These are phyloP conservation scores for Aureobasidium sp. DNA, from an alignment of 2,329 filamentous ascomycete species.

Conservation along the genomic window DNA sequence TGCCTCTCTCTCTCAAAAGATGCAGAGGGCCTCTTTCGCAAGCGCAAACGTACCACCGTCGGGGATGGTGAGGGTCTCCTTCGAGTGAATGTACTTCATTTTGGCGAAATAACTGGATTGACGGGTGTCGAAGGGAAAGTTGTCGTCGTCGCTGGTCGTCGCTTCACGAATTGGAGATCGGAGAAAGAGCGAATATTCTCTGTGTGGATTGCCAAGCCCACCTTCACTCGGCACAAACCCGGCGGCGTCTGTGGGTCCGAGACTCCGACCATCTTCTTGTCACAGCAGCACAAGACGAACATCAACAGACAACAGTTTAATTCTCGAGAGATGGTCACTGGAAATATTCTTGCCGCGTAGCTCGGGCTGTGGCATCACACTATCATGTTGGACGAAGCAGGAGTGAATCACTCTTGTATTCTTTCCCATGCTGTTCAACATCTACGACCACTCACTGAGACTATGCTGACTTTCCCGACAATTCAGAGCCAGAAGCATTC, in stretches of 20 bases:
- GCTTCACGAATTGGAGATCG: neutral
- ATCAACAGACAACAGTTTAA: neutral
- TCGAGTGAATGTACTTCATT: slow-evolving; percentile 99
- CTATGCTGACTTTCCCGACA: too few species aligned
- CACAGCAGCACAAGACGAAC: neutral
- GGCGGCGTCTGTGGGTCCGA: neutral
- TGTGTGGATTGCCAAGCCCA: neutral
- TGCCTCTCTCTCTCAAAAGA: slow-evolving; percentile 16
- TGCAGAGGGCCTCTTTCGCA: neutral
- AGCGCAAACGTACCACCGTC: slow-evolving; percentile 71
- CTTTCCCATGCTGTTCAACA: neutral
- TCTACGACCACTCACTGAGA: neutral
- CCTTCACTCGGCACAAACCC: too few species aligned
- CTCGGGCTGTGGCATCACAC: neutral
- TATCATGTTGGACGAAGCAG: neutral
- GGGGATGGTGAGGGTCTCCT: slow-evolving; percentile 91
- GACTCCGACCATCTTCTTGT: neutral
- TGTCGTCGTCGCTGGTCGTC: slow-evolving; percentile 15
- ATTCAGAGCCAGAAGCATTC: too few species aligned
- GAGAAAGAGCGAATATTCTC: neutral
- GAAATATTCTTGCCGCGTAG: neutral
- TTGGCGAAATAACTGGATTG: slow-evolving; percentile 45
- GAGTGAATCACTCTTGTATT: neutral
- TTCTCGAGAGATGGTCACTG: neutral
- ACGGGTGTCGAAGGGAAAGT: slow-evolving; percentile 16